These are phyloP conservation scores for Calocera cornea DNA, from an alignment of 768 basidiomycete species.

Conservation along the genomic window DNA sequence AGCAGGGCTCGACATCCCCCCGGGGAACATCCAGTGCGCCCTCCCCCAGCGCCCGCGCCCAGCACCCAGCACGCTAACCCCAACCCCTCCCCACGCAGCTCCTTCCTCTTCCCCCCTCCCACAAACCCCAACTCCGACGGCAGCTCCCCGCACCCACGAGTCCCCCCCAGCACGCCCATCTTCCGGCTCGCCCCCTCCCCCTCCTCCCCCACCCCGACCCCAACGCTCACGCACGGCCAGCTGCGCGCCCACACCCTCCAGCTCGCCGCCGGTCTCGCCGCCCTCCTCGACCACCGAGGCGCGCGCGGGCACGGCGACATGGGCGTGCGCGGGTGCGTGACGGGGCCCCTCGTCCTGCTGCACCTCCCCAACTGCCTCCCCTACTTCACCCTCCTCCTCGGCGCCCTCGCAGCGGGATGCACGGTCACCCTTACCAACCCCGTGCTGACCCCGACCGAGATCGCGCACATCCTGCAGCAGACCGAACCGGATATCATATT, in stretches of 20 bases:
- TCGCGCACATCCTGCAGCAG: conserved; percentile 17
- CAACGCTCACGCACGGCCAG: conserved; percentile 1
- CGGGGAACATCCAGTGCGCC: neutral
- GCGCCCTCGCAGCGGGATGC: conserved; percentile 5
- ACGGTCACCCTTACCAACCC: conserved; percentile 20
- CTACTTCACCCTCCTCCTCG: conserved; percentile 12
- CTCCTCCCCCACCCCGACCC: neutral
- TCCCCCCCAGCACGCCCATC: neutral
- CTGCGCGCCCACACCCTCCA: neutral
- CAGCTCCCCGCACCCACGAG: too few relatives aligned
- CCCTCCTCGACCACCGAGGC: neutral
- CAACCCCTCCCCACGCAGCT: too few relatives aligned
- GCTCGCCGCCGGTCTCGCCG: conserved; percentile 3
- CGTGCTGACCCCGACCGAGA: conserved; percentile 16
- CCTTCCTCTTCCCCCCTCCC: too few relatives aligned
- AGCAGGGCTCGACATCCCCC: neutral
- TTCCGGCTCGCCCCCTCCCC: neutral
- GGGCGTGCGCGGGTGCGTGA: neutral
- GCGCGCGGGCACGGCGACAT: neutral
- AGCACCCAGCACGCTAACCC: too few relatives aligned
- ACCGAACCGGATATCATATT: conserved; percentile 17
- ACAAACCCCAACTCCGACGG: too few relatives aligned
- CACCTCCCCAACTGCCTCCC: conserved; percentile 13
- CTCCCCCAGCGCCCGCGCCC: too few relatives aligned
- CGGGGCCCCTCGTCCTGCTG: neutral